Conservation (phyloP, 345 rosid species). For the Streptanthus diversifolius region DNA sequence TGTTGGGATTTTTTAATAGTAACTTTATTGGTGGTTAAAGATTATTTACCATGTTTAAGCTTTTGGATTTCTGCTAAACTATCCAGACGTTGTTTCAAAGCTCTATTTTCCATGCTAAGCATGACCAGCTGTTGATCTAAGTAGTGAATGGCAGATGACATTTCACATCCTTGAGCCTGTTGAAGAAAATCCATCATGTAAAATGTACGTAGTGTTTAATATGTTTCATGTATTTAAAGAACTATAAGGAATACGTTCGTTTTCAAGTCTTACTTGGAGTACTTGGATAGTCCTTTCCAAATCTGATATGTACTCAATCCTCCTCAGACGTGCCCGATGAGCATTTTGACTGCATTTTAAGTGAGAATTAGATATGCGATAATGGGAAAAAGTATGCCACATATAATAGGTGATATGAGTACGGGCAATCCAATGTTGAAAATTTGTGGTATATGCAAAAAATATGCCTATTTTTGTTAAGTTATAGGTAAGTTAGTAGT, state of each 20-base stretch:
- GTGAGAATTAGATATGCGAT: background rate
- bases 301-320: slow-evolving; percentile 63
- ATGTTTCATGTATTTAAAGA: background rate
- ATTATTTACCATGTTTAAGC: slow-evolving; percentile 55
- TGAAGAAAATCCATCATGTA: background rate
- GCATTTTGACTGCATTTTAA: slow-evolving; percentile 50
- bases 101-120: slow-evolving; percentile 68
- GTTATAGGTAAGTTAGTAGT: background rate
- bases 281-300: slow-evolving; percentile 56
- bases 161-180: slow-evolving; percentile 69
- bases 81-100: slow-evolving; percentile 60
- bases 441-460: background rate
- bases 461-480: background rate
- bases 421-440: background rate
- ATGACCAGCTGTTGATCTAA: slow-evolving; percentile 57
- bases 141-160: slow-evolving; percentile 59
- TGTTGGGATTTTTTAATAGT: background rate
- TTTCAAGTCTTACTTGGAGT: slow-evolving; percentile 44
- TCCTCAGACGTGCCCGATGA: slow-evolving; percentile 55
- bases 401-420: background rate
- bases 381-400: background rate
- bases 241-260: background rate
- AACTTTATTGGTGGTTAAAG: background rate
- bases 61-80: slow-evolving; percentile 62
- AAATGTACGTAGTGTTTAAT: background rate